Base-by-base conservation (phyloP, 1,284 basidiomycete genomes). In the Gymnopus androsaceus region DNA sequence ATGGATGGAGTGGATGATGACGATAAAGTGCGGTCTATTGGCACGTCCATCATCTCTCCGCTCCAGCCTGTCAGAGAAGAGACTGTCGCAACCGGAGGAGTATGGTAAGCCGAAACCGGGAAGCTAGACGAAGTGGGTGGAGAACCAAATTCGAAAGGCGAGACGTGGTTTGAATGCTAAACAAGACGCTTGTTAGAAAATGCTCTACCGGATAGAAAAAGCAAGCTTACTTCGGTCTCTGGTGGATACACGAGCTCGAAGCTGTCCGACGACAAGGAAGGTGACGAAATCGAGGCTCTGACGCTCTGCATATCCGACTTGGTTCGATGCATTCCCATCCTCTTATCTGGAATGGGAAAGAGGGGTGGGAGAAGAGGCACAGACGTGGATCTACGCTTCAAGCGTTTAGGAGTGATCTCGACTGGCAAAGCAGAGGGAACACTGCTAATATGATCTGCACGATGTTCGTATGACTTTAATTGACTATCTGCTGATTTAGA, bases 41-140 rank as follows among this genome's bases (percentile, higher is more conserved):
- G 23, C 11, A 12, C n/a, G 17, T 27, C n/a, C n/a, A 17, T 9
- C 7, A 33, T n/a, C n/a, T n/a, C 51, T 25, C 64, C 62, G 25
- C 69, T 63, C 72, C 72, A 72, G 31, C 62, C 59, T 12, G 67
- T 55, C 36, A 72, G 57, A 19, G 70, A 70, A 2, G 74, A 73
- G 11, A 70, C 63, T 11, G 64, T 59, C 5, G 66, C 53, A 28
- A 72, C 58, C 1, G 72, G 71, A 7, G 72, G 67, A 3, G 33
- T 17, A 11, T 23, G 1, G 15, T 37, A 49, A 25, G 34, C 17
- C 12, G 31, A 14, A 7, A 14, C 14, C 14, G 36, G n/a, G n/a
- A n/a, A n/a, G n/a, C n/a, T n/a, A n/a, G 33, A 4, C 9, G 36
- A 12, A 7, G 36, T 15, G 12, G 36, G n/a, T 15, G 25, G 53